Base-by-base conservation (phyloP, 2,329 filamentous ascomycete genomes). In the Exophiala xenobiotica region DNA sequence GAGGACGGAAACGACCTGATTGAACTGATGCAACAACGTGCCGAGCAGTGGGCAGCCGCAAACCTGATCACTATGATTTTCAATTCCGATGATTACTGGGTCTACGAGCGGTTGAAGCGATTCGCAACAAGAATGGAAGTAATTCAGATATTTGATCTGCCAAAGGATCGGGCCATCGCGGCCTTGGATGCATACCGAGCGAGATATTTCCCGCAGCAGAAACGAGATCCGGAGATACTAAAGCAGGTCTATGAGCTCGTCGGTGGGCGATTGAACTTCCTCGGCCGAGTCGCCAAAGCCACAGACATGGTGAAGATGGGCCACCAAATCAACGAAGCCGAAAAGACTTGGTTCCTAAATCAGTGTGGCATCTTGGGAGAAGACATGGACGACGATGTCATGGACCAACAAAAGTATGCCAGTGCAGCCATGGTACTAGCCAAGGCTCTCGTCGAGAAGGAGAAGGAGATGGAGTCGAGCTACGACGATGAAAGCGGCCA, bases 71-170 rank as follows among this genome's bases (percentile, higher is more conserved):
- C 93, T 1, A 74, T 84, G 52, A 85, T 99, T 26, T 90, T 99
- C 73, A 97, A 96, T 71, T 91, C 85, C 47, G 93, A 99, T 69
- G 93, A 97, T 67, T 99, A 96, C 71, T 99, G 93, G 93, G 88
- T 99, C 0, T 97, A 96, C 64, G 93, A 99, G 69, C 82, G 91
- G 11, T 74, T 99, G 46, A 96, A 96, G 75, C 86, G 89, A 67
- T 86, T 96, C 53, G 89, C 90, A 2, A 96, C 91, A 1, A 83
- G 93, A 39, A 95, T 99, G 89, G 91, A 96, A 65, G 87, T 99
- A 3, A 85, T 95, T 29, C 83, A 90, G 6, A 85, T 99, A 35
- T 79, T 81, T 3, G 93, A 99, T 68, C 75, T 99, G 5, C 82
- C 87, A 45, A 96, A 91, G 67, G 68, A 75, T 8, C 83, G 87